Evolutionary conservation across 2,329 filamentous ascomycete species (phyloP), one percentile per base, ranked within the genome.

Genomic region (Trichoderma cornu-damae): DNA sequence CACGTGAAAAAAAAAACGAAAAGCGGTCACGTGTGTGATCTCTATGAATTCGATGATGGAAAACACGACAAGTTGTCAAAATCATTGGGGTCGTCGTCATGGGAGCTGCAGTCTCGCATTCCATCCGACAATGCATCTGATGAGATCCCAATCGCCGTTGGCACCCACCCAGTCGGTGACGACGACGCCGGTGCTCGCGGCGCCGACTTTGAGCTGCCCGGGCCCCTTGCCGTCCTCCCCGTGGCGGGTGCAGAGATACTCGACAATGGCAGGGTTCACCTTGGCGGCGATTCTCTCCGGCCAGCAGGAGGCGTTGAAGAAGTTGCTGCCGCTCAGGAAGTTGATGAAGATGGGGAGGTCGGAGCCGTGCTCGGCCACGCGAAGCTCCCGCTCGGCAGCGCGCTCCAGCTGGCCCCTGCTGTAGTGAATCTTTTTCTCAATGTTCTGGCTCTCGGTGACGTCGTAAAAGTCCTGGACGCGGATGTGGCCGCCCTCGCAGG

Each of bases 401-500:
- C 90, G 84, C 68, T 87, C 85, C 46, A 96, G 83, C 65, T 96
- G 91, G 22, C 86, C 85, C 59, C 81, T 85, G 53, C 84, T 84
- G 66, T 86, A 86, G 40, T 79, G 73, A 59, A 96, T 87, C 79
- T 97, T 99, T 72, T 86, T 84, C 35, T 86, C 78, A 59, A 97
- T 93, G 64, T 87, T 87, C 59, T 83, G 77, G 20, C 82, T 84
- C 71, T 90, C 84, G 44, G 86, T 75, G 32, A 99, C 85, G 68
- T 95, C 90, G 78, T 95, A 97, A 72, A 93, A 96, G 75, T 97
- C 94, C 75, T 97, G 94, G 40, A 97, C 86, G 62, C 89, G 86
- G 59, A 96, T 84, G 61, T 85, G 78, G 3, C 89, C 90, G 65
- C 85, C 85, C 7, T 82, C 82, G 48, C 83, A 83, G 32, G 77